A percentile compares a stretch with the other conserved stretches of the same genome.
Evolutionary conservation across 164 flowering plant species (phyloP).

Genomic region (Stephania cephalantha): DNA sequence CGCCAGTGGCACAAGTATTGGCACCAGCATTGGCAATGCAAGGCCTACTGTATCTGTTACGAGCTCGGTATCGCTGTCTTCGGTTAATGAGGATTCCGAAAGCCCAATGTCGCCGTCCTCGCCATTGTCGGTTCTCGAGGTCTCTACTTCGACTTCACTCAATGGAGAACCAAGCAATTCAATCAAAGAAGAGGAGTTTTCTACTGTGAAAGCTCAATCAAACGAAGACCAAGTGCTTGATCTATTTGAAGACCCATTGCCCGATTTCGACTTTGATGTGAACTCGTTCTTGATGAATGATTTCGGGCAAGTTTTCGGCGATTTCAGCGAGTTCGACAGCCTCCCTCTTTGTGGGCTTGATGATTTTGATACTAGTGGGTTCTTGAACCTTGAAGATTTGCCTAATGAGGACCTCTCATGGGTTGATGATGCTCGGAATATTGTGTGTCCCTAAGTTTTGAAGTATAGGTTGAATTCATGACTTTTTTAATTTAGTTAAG

Average conservation of each 20-base stretch:
- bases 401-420: conserved; percentile 27
- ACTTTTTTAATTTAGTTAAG: not conserved
- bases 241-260: conserved; percentile 23
- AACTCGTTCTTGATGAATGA: conserved; percentile 34
- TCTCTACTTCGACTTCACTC: conserved; percentile 30
- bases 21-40: not conserved
- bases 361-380: conserved; percentile 22
- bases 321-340: conserved; percentile 35
- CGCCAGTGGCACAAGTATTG: not conserved
- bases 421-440: conserved; percentile 53
- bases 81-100: conserved; percentile 34
- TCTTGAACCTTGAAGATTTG: conserved; percentile 36
- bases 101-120: conserved; percentile 37
- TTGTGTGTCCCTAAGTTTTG: conserved; percentile 62
- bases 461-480: conserved; percentile 23
- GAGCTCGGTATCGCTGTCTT: conserved; percentile 16
- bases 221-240: not conserved
- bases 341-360: conserved; percentile 36
- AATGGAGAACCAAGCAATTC: not conserved
- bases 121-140: conserved; percentile 46
- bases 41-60: conserved; percentile 20
- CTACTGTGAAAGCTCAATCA: not conserved
- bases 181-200: not conserved
- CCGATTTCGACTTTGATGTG: conserved; percentile 35
- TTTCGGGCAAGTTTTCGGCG: conserved; percentile 28